Evolutionary conservation across 306 rosid genomes (phyloP), one percentile per base, ranked within the genome.

Genomic region (Canavalia gladiata): DNA sequence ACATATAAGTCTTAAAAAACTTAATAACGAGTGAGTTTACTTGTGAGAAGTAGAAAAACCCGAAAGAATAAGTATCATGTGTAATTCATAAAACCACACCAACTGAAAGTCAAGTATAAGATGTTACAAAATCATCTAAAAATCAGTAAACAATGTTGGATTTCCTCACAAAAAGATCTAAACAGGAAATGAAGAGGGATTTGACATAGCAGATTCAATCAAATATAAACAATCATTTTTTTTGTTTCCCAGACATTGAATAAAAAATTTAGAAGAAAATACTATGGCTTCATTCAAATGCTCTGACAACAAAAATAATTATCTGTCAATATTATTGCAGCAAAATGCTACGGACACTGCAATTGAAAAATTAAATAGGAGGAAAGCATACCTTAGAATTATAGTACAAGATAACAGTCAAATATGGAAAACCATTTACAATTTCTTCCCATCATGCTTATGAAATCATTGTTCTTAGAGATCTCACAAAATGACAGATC

Each of bases 391-490:
- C 59, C 59, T 47, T 63, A 42, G 34, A 51, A 51, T 34, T 51
- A 55, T 7, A 67, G 60, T 54, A 29, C 50, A 43, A 29, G 98
- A 18, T 18, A 18, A 18, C 25, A 18, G 25, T 18, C 25, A 18
- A 18, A 18, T 18, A 18, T 18, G 25, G 25, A 18, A 18, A 18
- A 18, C 25, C 25, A 18, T 18, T 18, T 18, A 18, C 25, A 18
- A 18, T 18, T 18, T 18, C 25, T 18, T 18, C 25, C 25, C 25
- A 18, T 18, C 25, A 18, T 18, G 25, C 92, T 83, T 92, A 92
- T 64, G 98, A 92, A 52, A 96, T 89, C 85, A 96, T 97, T 1
- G 98, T 96, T 0, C 98, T 92, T 80, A 96, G 77, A 42, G 98
- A 89, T 78, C 83, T 89, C 80, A 87, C 85, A 88, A 96, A 95